Evolutionary conservation across 2,329 filamentous ascomycete species (phyloP).

Genomic region (Sclerotinia trifoliorum): DNA sequence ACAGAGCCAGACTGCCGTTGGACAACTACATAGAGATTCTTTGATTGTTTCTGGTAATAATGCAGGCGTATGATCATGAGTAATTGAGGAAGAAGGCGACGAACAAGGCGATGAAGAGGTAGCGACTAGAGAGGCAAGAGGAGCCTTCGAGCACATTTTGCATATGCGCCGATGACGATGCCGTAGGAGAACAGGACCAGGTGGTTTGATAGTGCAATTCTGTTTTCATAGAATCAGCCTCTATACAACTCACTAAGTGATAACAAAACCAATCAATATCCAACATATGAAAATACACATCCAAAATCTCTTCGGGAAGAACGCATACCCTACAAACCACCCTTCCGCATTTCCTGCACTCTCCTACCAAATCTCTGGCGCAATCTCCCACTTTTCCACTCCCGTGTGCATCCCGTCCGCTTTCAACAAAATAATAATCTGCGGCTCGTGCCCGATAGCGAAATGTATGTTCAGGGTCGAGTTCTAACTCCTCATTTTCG

Average conservation of each 20-base stretch:
- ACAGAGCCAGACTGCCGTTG: slow-evolving; percentile 74
- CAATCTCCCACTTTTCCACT: slow-evolving; percentile 73
- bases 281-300: no score
- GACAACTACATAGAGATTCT: slow-evolving; percentile 36
- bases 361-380: slow-evolving; percentile 81
- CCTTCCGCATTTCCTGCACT: slow-evolving; percentile 74
- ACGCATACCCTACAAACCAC: slow-evolving; percentile 76
- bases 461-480: slow-evolving; percentile 56
- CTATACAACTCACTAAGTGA: not conserved
- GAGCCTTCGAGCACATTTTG: slow-evolving; percentile 68
- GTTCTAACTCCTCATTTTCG: slow-evolving; percentile 62
- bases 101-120: slow-evolving; percentile 5
- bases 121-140: slow-evolving; percentile 54
- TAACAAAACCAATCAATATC: slow-evolving; percentile 1
- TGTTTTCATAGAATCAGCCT: slow-evolving; percentile 42
- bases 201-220: slow-evolving; percentile 90
- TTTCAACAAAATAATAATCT: slow-evolving; percentile 61
- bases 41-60: slow-evolving; percentile 41
- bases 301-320: not conserved
- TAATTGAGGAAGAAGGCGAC: not conserved
- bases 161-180: slow-evolving; percentile 82
- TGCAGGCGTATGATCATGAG: slow-evolving; percentile 49
- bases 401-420: slow-evolving; percentile 46
- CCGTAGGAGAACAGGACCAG: slow-evolving; percentile 63
- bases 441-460: slow-evolving; percentile 57